These are phyloP conservation scores for Trichoderma brevicompactum DNA, from an alignment of 2,329 filamentous ascomycete genomes.

Conservation along the genomic window DNA sequence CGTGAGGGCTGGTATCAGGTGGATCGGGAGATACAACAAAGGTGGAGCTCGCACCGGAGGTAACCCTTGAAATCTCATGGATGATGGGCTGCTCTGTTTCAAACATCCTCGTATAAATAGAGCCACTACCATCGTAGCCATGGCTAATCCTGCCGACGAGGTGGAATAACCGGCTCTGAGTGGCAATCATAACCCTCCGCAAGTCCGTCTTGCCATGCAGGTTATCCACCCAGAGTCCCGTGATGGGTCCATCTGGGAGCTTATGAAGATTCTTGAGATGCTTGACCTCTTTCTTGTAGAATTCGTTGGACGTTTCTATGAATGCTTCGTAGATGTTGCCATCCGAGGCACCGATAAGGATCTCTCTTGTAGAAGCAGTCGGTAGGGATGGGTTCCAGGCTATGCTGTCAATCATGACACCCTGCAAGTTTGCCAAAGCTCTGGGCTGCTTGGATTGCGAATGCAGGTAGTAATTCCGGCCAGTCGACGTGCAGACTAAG, in stretches of 20 bases:
- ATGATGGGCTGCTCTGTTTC: slow-evolving; percentile 80
- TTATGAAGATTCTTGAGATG: slow-evolving; percentile 85
- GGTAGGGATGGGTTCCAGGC: slow-evolving; percentile 95
- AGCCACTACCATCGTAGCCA: slow-evolving; percentile 77
- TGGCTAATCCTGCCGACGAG: slow-evolving; percentile 77
- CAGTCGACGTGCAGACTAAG: slow-evolving; percentile 85
- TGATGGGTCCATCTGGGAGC: slow-evolving; percentile 79
- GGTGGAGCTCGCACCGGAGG: slow-evolving; percentile 59
- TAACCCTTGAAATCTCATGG: slow-evolving; percentile 70
- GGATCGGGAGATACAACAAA: slow-evolving; percentile 79
- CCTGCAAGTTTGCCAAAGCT: slow-evolving; percentile 78
- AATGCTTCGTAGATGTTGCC: slow-evolving; percentile 94
- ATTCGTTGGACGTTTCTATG: slow-evolving; percentile 92
- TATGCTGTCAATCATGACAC: slow-evolving; percentile 84
- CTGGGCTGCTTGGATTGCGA: slow-evolving; percentile 90
- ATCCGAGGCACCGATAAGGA: slow-evolving; percentile 87
- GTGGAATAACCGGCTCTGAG: slow-evolving; percentile 77
- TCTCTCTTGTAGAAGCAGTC: slow-evolving; percentile 92
- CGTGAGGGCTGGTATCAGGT: slow-evolving; percentile 57
- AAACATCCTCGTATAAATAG: slow-evolving; percentile 86
- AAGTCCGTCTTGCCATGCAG: slow-evolving; percentile 70
- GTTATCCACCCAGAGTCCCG: slow-evolving; percentile 82
- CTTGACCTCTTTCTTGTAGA: slow-evolving; percentile 93
- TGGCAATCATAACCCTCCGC: slow-evolving; percentile 78
- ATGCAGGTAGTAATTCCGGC: slow-evolving; percentile 98